A percentile compares a stretch with the other conserved stretches of the same genome.
Evolutionary conservation across 2,329 filamentous ascomycete species (phyloP).

Genomic region (Tolypocladium pustulatum): DNA sequence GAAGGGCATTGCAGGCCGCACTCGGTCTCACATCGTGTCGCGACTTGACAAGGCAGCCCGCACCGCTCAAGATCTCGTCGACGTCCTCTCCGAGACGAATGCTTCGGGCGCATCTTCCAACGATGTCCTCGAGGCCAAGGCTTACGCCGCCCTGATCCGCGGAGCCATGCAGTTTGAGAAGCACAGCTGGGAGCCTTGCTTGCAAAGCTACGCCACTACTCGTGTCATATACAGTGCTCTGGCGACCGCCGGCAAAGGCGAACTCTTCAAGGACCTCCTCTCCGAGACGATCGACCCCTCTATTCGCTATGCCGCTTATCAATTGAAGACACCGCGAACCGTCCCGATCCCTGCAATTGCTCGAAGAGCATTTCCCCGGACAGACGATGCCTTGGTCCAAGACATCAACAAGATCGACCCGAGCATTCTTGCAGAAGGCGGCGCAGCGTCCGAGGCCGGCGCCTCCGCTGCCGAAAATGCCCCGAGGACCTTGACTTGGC

Average conservation of each 20-base stretch:
- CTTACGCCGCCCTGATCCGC: conserved; percentile 67
- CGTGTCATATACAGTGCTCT: conserved; percentile 77
- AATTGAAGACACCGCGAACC: conserved; percentile 77
- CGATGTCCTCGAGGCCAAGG: conserved; percentile 76
- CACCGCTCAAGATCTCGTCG: conserved; percentile 57
- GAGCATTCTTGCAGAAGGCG: conserved; percentile 48
- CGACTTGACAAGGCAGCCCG: conserved; percentile 70
- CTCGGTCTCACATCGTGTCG: conserved; percentile 81
- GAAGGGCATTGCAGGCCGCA: conserved; percentile 67
- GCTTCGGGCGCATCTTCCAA: conserved; percentile 54
- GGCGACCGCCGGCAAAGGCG: conserved; percentile 47
- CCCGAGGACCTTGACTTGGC: conserved; percentile 74
- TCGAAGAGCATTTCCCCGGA: conserved; percentile 63
- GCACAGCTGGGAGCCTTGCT: conserved; percentile 70
- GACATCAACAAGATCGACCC: conserved; percentile 63
- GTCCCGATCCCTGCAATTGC: conserved; percentile 71
- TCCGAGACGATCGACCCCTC: conserved; percentile 83
- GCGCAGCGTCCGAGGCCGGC: conserved; percentile 36
- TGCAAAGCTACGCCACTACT: conserved; percentile 65
- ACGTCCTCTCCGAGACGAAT: conserved; percentile 51
- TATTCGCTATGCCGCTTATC: conserved; percentile 89
- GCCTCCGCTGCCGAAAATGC: conserved; percentile 41
- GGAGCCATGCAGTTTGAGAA: conserved; percentile 81
- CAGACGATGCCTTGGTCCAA: conserved; percentile 49
- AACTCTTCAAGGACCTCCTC: conserved; percentile 77